phyloP scores from a whole-genome alignment of 768 basidiomycete species.

The Boletus subcaerulescens region DNA sequence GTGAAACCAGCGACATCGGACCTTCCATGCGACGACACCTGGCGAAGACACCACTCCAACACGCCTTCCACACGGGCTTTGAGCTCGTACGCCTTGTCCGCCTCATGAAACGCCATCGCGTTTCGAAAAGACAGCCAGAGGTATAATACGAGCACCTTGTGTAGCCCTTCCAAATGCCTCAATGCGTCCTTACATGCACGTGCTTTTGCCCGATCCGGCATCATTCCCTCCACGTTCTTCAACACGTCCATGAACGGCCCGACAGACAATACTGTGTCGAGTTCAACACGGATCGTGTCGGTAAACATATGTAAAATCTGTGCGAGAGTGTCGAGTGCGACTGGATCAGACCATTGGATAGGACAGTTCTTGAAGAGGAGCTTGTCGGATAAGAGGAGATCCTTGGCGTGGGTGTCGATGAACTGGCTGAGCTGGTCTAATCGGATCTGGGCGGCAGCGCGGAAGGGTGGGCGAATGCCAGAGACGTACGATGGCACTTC shows the following conservation, averaged over 20 bases:
- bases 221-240: slow-evolving; percentile 24
- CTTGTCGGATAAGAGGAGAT: slow-evolving; percentile 45
- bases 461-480: slow-evolving; percentile 41
- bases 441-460: slow-evolving; percentile 31
- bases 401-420: slow-evolving; percentile 39
- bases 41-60: slow-evolving; percentile 60
- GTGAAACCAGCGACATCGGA: neutral
- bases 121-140: slow-evolving; percentile 80
- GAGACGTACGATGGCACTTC: slow-evolving; percentile 51
- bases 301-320: slow-evolving; percentile 36
- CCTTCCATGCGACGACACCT: slow-evolving; percentile 31
- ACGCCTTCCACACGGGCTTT: slow-evolving; percentile 63
- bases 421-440: slow-evolving; percentile 36
- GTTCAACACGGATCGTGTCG: slow-evolving; percentile 19
- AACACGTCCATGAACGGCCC: slow-evolving; percentile 23
- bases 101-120: slow-evolving; percentile 63
- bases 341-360: slow-evolving; percentile 19
- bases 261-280: slow-evolving; percentile 19
- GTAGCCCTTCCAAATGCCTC: slow-evolving; percentile 63
- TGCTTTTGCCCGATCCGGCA: slow-evolving; percentile 4
- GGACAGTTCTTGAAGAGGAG: slow-evolving; percentile 39
- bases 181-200: slow-evolving; percentile 16
- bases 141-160: slow-evolving; percentile 75
- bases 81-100: slow-evolving; percentile 45
- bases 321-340: slow-evolving; percentile 17